A percentile compares a stretch with the other conserved stretches of the same genome.
Evolutionary conservation across 2,329 filamentous ascomycete species (phyloP).

Genomic region (Colletotrichum coccodes): DNA sequence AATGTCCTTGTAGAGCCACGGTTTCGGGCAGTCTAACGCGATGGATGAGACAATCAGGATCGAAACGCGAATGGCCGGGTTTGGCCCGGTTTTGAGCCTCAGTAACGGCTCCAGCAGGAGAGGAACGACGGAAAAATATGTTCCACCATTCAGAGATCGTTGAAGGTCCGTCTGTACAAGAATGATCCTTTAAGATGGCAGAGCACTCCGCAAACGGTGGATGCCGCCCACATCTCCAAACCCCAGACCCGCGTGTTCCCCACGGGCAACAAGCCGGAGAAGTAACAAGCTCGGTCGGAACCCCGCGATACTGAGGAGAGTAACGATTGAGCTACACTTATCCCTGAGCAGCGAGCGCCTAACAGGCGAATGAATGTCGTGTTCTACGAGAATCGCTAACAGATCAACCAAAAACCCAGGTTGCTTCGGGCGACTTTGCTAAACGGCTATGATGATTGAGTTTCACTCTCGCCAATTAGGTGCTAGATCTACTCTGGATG

Average conservation of each 20-base stretch:
- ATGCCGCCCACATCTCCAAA: neutral
- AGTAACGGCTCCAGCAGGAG: neutral
- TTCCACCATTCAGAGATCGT: slow-evolving; percentile 16
- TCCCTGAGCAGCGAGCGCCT: neutral
- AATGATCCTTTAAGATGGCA: neutral
- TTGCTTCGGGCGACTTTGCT: too few relatives aligned
- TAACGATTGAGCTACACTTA: neutral
- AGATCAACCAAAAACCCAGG: neutral
- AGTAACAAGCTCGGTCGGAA: slow-evolving; percentile 7
- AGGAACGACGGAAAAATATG: neutral
- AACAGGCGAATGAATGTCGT: neutral
- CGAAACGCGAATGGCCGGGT: neutral
- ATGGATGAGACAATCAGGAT: neutral
- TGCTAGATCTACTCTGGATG: too few relatives aligned
- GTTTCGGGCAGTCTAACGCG: too few relatives aligned
- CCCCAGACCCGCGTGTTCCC: slow-evolving; percentile 4
- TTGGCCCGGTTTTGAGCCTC: neutral
- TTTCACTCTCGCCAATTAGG: too few relatives aligned
- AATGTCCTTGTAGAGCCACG: neutral
- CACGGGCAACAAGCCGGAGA: slow-evolving; percentile 28
- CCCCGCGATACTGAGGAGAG: slow-evolving; percentile 5
- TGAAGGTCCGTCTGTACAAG: too few relatives aligned
- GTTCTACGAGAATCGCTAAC: neutral
- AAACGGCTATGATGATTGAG: too few relatives aligned
- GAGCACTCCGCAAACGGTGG: slow-evolving; percentile 3